A percentile compares a stretch with the other conserved stretches of the same genome.
phyloP scores from a whole-genome alignment of 2,329 filamentous ascomycete species.

The Penicillium sp. region DNA sequence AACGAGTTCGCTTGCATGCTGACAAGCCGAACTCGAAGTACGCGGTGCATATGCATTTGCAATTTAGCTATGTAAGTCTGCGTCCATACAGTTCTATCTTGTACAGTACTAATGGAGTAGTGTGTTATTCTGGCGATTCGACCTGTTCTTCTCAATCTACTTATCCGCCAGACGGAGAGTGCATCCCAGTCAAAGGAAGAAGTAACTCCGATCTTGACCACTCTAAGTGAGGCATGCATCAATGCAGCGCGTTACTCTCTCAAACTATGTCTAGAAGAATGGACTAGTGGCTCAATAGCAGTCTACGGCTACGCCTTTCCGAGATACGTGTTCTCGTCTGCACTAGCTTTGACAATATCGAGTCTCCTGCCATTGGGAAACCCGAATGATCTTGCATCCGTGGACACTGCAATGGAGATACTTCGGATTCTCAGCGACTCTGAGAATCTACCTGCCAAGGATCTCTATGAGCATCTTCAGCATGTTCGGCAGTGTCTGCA shows the following conservation, averaged over 20 bases:
- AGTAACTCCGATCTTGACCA: slow-evolving; percentile 20
- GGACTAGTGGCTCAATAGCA: slow-evolving; percentile 28
- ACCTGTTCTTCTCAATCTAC: slow-evolving; percentile 30
- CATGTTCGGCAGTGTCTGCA: slow-evolving; percentile 7
- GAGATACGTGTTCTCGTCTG: slow-evolving; percentile 31
- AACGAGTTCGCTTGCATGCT: slow-evolving; percentile 18
- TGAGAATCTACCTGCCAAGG: slow-evolving; percentile 9
- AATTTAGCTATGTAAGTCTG: slow-evolving; percentile 29
- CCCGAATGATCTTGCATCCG: slow-evolving; percentile 14
- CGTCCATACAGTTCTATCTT: no score
- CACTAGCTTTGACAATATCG: slow-evolving; percentile 27
- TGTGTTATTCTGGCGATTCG: slow-evolving; percentile 33
- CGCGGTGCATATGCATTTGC: slow-evolving; percentile 26
- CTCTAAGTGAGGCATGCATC: slow-evolving; percentile 29
- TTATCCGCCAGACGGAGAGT: slow-evolving; percentile 14
- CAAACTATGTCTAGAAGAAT: slow-evolving; percentile 26
- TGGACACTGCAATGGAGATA: slow-evolving; percentile 23
- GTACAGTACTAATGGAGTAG: slow-evolving; percentile 9
- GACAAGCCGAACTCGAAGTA: slow-evolving; percentile 17
- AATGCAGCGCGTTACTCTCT: slow-evolving; percentile 29
- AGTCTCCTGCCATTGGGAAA: slow-evolving; percentile 18
- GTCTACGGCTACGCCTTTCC: slow-evolving; percentile 31
- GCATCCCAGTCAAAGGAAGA: slow-evolving; percentile 6
- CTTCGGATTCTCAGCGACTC: slow-evolving; percentile 13
- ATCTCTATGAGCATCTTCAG: slow-evolving; percentile 11